These are phyloP conservation scores for Phytophthora sp. DNA, from an alignment of 352 stramenopile species.

Conservation along the genomic window DNA sequence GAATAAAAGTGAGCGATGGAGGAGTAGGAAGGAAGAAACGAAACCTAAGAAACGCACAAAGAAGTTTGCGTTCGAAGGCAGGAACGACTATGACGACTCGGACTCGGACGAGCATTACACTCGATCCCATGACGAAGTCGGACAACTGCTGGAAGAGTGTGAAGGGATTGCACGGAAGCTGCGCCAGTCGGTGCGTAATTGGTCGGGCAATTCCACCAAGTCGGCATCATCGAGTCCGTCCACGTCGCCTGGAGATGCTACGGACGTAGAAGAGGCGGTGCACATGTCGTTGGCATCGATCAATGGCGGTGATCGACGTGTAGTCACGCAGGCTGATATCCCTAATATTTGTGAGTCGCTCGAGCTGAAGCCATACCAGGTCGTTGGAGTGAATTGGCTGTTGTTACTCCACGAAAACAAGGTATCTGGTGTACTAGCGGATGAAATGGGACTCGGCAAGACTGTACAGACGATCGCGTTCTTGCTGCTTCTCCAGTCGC, in stretches of 20 bases:
- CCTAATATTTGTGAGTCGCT: constrained; percentile 70
- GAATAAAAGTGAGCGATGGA: constrained; percentile 29
- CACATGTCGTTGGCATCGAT: constrained; percentile 74
- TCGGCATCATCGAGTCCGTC: constrained; percentile 33
- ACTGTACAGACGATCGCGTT: constrained; percentile 89
- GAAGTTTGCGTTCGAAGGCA: constrained; percentile 16
- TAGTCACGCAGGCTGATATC: constrained; percentile 78
- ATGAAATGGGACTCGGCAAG: constrained; percentile 96
- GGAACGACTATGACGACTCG: constrained; percentile 41
- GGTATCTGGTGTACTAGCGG: constrained; percentile 77
- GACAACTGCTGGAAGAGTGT: constrained; percentile 69
- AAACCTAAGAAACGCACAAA: constrained; percentile 10
- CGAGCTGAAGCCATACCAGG: constrained; percentile 86
- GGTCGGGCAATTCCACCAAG: constrained; percentile 51
- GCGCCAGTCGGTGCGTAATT: constrained; percentile 63
- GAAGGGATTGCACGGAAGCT: constrained; percentile 67
- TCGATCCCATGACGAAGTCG: constrained; percentile 75
- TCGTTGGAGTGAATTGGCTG: constrained; percentile 87
- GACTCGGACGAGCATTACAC: constrained; percentile 57
- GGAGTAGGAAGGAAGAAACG: constrained; percentile 15
- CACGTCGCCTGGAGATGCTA: constrained; percentile 34
- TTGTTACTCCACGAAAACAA: constrained; percentile 80
- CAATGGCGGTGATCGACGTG: constrained; percentile 38
- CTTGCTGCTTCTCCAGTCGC: constrained; percentile 61
- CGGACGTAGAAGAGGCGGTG: constrained; percentile 54